Percentiles rank a stretch among this genome's conserved stretches.
Evolutionary conservation across 106 monocot species (phyloP).

Genomic region (Apostasia shenzhenica): DNA sequence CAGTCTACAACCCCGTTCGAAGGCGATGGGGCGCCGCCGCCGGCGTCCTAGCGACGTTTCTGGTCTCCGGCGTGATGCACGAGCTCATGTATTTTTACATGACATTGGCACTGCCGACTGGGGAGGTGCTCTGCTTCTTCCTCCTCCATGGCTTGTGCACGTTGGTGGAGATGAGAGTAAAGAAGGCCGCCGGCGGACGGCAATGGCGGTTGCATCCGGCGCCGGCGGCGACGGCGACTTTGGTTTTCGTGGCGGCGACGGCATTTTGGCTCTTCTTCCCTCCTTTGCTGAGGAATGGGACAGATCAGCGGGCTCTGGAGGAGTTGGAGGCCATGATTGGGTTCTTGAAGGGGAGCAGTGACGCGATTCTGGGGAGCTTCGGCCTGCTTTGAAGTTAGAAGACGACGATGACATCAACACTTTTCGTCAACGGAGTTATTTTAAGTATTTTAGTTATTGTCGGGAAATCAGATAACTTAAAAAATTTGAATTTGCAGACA

Average conservation of each 20-base stretch:
- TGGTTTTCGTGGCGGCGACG: slow-evolving; percentile 33
- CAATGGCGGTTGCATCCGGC: neutral
- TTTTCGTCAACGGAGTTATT: too few species aligned
- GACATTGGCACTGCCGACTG: slow-evolving; percentile 12
- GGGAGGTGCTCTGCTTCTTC: slow-evolving; percentile 34
- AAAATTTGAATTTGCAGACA: too few species aligned
- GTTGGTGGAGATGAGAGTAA: slow-evolving; percentile 17
- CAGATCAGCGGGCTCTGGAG: slow-evolving; percentile 18
- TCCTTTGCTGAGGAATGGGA: slow-evolving; percentile 16
- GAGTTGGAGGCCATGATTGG: slow-evolving; percentile 15
- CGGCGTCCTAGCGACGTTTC: slow-evolving; percentile 25
- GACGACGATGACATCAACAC: too few species aligned
- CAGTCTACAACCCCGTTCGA: slow-evolving; percentile 41
- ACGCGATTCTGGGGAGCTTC: too few species aligned
- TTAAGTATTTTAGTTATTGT: too few species aligned
- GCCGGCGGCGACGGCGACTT: slow-evolving; percentile 18
- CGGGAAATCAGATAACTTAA: too few species aligned
- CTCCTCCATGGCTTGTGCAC: slow-evolving; percentile 34
- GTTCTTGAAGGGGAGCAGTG: slow-evolving; percentile 1
- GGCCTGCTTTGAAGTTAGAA: too few species aligned
- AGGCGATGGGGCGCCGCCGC: slow-evolving; percentile 11
- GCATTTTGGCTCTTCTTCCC: slow-evolving; percentile 33
- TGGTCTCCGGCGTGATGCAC: slow-evolving; percentile 53
- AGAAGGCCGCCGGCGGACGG: neutral
- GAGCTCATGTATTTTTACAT: slow-evolving; percentile 47